Conservation (phyloP, 2,329 filamentous ascomycete genomes). For the Talaromyces sp. region DNA sequence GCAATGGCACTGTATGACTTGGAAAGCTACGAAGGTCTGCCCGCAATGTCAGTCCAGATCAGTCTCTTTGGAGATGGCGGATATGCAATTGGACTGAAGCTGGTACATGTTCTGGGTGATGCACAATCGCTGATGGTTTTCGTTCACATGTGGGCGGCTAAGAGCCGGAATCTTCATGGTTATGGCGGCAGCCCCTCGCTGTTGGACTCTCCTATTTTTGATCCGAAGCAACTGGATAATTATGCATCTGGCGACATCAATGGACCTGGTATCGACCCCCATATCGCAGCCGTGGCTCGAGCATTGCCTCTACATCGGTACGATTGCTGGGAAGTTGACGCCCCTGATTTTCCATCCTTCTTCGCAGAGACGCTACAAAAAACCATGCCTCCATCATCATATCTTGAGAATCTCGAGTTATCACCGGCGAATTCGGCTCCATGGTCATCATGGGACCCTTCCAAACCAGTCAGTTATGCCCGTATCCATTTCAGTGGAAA, state of each 20-base stretch:
- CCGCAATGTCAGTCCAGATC: slow-evolving; percentile 37
- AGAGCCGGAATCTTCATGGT: slow-evolving; percentile 24
- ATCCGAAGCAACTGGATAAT: neutral
- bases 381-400: neutral
- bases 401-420: neutral
- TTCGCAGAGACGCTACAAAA: slow-evolving; percentile 19
- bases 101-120: slow-evolving; percentile 45
- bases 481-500: neutral
- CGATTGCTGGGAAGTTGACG: slow-evolving; percentile 41
- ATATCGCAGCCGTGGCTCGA: slow-evolving; percentile 23
- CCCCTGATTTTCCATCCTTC: slow-evolving; percentile 13
- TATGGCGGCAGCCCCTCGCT: neutral
- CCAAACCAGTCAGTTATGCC: neutral
- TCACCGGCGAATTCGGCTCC: neutral
- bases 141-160: slow-evolving; percentile 39
- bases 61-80: slow-evolving; percentile 40
- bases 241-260: neutral
- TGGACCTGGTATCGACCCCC: slow-evolving; percentile 18
- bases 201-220: neutral
- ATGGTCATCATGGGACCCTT: neutral
- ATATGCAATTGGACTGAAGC: slow-evolving; percentile 38
- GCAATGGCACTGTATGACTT: slow-evolving; percentile 33
- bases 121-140: slow-evolving; percentile 43
- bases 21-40: slow-evolving; percentile 23
- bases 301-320: slow-evolving; percentile 43